These are phyloP conservation scores for Aspergillus haitiensis DNA, from an alignment of 495 filamentous ascomycete genomes.

Conservation along the genomic window DNA sequence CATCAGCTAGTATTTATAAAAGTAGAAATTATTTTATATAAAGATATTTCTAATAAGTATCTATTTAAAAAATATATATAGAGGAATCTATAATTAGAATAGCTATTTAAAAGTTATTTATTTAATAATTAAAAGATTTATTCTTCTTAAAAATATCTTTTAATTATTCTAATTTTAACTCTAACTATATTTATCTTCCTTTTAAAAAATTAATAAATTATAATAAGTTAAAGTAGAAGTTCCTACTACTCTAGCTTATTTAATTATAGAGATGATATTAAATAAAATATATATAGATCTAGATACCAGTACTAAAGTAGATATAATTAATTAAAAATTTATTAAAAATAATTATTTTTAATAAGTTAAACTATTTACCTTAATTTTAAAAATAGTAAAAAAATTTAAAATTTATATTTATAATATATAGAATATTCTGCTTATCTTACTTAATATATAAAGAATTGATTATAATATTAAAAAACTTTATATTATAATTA, in stretches of 20 bases:
- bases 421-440: not conserved
- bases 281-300: slow-evolving; percentile 3
- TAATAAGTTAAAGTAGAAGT: not conserved
- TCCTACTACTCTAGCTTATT: too few species aligned
- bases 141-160: not conserved
- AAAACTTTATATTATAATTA: not conserved
- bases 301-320: not conserved
- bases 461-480: not conserved
- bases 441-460: not conserved
- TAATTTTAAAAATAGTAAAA: too few species aligned
- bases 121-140: too few species aligned
- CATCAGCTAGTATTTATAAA: too few species aligned
- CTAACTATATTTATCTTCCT: too few species aligned
- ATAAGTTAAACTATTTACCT: too few species aligned
- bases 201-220: not conserved
- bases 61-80: too few species aligned
- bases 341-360: not conserved
- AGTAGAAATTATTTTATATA: too few species aligned
- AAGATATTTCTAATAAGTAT: too few species aligned
- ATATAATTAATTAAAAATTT: slow-evolving; percentile 10
- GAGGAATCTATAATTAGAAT: too few species aligned
- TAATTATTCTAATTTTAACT: not conserved
- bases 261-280: not conserved
- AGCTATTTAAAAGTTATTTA: too few species aligned
- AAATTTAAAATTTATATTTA: too few species aligned